Evolutionary conservation across 768 basidiomycete genomes (phyloP), one percentile per base, ranked within the genome.

Genomic region (Hemileccinum impolitum): DNA sequence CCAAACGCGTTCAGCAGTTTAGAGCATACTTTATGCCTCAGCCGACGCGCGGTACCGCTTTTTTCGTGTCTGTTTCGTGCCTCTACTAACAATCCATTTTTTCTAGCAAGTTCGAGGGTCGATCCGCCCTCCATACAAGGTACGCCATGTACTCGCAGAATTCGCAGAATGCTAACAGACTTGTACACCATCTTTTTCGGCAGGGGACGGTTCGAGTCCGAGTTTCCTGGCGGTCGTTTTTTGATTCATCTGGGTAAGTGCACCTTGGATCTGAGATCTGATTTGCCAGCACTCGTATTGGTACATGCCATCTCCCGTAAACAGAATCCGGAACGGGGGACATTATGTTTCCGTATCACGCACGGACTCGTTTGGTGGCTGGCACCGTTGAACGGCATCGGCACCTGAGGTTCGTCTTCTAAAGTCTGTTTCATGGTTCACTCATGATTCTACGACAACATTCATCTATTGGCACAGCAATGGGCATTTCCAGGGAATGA

Each of bases 381-480:
- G 7, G 57, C 65, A 3, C 76, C 74, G 13, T 55, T 47, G 1
- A 70, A 70, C 46, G 68, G 61, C 3, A 64, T 68, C 14, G 67
- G 69, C 0, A 69, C 66, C n/a, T 63, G 60, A 47, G 70, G 74
- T 73, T 32, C 39, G 66, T 48, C 26, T 25, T 3, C 1, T 11
- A 11, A n/a, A 34, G 11, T n/a, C n/a, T n/a, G 17, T 30, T 10
- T 18, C 7, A 26, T 14, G 1, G n/a, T n/a, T 31, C 0, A 10
- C 17, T 56, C 25, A 44, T 17, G 5, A 5, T 23, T 35, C 45
- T 7, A 18, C 14, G 19, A 32, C 39, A 75, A 75, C 70, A 2
- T 78, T 70, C 52, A 59, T 71, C 3, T 74, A 72, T 47, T 73
- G 69, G 67, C 68, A 71, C 1, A 60, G 61, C 4, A 70, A 75